These are phyloP conservation scores for Leccinum disarticulatum DNA, from an alignment of 768 basidiomycete genomes.

Conservation along the genomic window DNA sequence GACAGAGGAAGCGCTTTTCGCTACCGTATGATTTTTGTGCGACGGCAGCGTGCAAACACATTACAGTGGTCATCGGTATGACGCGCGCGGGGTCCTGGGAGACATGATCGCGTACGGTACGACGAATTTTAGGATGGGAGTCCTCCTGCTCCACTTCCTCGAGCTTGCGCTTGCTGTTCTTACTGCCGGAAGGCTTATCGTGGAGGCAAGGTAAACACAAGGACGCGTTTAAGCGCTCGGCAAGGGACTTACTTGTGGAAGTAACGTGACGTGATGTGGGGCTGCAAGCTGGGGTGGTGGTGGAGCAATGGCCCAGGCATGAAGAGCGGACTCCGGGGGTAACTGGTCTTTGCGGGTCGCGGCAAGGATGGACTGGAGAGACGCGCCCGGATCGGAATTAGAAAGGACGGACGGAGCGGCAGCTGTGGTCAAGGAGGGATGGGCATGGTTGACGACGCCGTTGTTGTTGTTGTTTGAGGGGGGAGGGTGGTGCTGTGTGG, in stretches of 20 bases:
- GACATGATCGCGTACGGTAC: conserved; percentile 81
- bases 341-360: conserved; percentile 34
- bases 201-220: conserved; percentile 19
- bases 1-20: conserved; percentile 93
- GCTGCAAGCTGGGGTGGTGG: conserved; percentile 32
- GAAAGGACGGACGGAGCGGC: conserved; percentile 35
- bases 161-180: conserved; percentile 72
- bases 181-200: conserved; percentile 33
- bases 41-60: conserved; percentile 88
- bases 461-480: conserved; percentile 21
- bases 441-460: conserved; percentile 30
- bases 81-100: conserved; percentile 72
- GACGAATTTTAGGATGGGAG: conserved; percentile 74
- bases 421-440: conserved; percentile 30
- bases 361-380: conserved; percentile 40
- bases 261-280: conserved; percentile 29
- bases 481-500: conserved; percentile 32
- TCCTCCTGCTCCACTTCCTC: conserved; percentile 62
- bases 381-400: conserved; percentile 40
- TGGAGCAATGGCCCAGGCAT: conserved; percentile 40
- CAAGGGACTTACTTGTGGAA: conserved; percentile 40
- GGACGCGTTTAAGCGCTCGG: conserved; percentile 32
- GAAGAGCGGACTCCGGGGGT: conserved; percentile 29
- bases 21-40: conserved; percentile 96
- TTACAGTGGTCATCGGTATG: conserved; percentile 87